phyloP scores from a whole-genome alignment of 2,329 filamentous ascomycete genomes.

The Aspergillus sp. region DNA sequence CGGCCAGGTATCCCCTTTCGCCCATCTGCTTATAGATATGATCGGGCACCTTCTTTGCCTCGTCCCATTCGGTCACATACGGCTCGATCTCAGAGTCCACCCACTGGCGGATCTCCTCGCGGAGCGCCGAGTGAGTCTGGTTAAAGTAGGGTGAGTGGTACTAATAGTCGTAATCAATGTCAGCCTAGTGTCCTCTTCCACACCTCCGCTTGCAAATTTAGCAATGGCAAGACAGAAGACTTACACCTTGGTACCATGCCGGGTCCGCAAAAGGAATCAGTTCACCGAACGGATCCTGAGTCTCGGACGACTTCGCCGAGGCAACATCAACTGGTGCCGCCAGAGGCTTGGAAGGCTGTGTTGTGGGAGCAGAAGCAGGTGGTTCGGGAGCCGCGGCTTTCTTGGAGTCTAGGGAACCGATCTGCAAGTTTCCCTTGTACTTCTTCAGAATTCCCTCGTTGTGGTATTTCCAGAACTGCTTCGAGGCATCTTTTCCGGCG shows the following conservation, averaged over 20 bases:
- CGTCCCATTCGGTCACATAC: conserved; percentile 93
- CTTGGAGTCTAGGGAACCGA: conserved; percentile 83
- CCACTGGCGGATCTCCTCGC: conserved; percentile 89
- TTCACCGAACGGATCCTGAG: conserved; percentile 81
- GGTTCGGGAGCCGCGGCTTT: conserved; percentile 54
- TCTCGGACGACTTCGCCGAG: conserved; percentile 61
- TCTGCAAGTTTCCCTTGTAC: conserved; percentile 60
- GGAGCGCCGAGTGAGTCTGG: conserved; percentile 86
- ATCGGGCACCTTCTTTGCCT: conserved; percentile 84
- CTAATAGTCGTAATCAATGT: conserved; percentile 47
- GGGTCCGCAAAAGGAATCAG: conserved; percentile 91
- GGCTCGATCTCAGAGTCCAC: conserved; percentile 87
- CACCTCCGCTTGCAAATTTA: neutral
- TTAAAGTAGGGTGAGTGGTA: conserved; percentile 98
- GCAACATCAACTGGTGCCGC: conserved; percentile 50
- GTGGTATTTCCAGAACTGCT: conserved; percentile 69
- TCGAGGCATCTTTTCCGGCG: conserved; percentile 67
- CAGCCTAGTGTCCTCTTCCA: neutral
- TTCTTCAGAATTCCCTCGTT: conserved; percentile 64
- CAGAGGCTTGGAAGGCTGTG: conserved; percentile 59
- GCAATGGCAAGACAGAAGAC: conserved; percentile 38
- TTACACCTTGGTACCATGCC: conserved; percentile 88
- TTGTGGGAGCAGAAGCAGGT: conserved; percentile 52
- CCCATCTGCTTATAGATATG: conserved; percentile 96
- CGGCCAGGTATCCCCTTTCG: conserved; percentile 85